Conservation (phyloP, 1,139 yeast genomes). For the Keqinozyma sinolaborantium region DNA sequence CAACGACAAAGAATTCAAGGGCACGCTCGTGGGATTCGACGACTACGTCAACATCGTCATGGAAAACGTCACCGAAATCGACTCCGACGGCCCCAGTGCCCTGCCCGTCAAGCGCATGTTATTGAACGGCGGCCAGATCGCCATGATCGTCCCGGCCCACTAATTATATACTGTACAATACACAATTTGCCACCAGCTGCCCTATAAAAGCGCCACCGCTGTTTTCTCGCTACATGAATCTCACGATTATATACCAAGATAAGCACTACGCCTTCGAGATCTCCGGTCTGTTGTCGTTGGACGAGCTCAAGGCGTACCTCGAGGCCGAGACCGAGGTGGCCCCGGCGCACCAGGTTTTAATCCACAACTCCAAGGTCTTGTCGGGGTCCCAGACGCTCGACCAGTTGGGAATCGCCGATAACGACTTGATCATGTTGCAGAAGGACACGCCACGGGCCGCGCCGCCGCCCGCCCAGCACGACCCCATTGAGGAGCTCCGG, state of each 20-base stretch:
- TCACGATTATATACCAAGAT: conserved; percentile 32
- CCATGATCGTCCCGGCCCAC: conserved; percentile 51
- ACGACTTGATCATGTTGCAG: conserved; percentile 51
- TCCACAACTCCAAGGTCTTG: conserved; percentile 44
- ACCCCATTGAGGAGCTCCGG: conserved; percentile 49
- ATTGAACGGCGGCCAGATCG: conserved; percentile 83
- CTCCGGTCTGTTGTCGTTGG: conserved; percentile 59
- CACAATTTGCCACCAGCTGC: background rate
- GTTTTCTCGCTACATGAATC: conserved; percentile 26
- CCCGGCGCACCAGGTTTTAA: conserved; percentile 43
- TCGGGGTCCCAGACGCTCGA: conserved; percentile 32
- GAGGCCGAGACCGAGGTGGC: conserved; percentile 68
- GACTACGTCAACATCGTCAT: conserved; percentile 93
- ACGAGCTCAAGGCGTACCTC: conserved; percentile 72
- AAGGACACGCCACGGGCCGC: conserved; percentile 3
- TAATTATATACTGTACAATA: background rate
- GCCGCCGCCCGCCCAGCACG: conserved; percentile 15
- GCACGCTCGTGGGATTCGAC: conserved; percentile 87
- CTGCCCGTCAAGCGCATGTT: conserved; percentile 64
- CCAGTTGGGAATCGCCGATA: conserved; percentile 46
- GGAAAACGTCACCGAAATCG: conserved; percentile 70
- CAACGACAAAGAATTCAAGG: conserved; percentile 73
- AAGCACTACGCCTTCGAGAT: conserved; percentile 47
- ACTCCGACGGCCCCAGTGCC: conserved; percentile 23
- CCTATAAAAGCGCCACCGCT: too few species aligned